Percentiles rank a stretch among this genome's conserved stretches.
phyloP scores from a whole-genome alignment of 2,329 filamentous ascomycete species.

The Sporothrix schenckii region DNA sequence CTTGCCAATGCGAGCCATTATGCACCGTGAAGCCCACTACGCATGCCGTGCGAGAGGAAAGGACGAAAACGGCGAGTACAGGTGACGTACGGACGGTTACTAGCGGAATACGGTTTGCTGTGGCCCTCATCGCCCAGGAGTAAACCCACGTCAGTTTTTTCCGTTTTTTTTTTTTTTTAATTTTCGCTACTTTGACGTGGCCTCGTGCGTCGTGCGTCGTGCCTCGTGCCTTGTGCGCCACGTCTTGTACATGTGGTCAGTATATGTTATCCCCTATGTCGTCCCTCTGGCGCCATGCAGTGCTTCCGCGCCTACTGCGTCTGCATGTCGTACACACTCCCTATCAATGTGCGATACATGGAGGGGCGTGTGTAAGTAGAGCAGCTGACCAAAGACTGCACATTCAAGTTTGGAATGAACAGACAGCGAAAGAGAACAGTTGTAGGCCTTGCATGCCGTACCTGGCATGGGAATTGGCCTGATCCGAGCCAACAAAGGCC shows the following conservation, averaged over 20 bases:
- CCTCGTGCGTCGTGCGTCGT: constrained; percentile 14
- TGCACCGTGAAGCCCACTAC: not conserved
- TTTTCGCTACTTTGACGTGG: not conserved
- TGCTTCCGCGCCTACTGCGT: constrained; percentile 10
- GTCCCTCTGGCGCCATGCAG: constrained; percentile 18
- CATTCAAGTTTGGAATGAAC: not conserved
- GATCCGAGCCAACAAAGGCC: not conserved
- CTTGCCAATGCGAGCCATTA: not conserved
- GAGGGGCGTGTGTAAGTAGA: constrained; percentile 4
- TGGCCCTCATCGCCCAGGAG: not conserved
- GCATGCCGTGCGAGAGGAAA: not conserved
- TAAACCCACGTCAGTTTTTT: not conserved
- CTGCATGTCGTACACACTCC: not conserved
- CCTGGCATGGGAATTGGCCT: constrained; percentile 10
- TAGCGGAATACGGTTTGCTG: not conserved
- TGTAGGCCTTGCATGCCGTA: constrained; percentile 21
- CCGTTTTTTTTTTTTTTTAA: not conserved
- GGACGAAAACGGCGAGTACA: not conserved
- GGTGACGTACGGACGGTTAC: too few species aligned
- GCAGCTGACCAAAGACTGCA: not conserved
- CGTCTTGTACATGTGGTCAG: not conserved
- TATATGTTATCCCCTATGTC: not conserved
- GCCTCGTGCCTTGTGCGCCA: constrained; percentile 6
- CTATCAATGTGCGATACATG: constrained; percentile 12
- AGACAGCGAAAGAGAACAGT: not conserved